Conservation (phyloP, 805 yeast species). For the Suhomyces prunicola region DNA sequence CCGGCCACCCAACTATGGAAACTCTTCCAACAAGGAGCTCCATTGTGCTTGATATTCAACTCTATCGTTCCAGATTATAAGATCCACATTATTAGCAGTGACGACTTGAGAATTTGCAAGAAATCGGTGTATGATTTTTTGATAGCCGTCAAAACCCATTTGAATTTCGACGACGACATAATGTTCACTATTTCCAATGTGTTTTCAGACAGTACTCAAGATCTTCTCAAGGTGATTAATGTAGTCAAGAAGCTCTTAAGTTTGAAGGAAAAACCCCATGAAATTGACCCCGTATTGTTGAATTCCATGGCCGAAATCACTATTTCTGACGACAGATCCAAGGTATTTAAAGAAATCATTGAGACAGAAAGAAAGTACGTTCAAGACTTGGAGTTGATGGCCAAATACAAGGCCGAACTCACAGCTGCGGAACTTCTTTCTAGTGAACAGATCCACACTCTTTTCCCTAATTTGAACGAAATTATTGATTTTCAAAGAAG, state of each 20-base stretch:
- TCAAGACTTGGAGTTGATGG: constrained; percentile 78
- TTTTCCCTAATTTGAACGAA: constrained; percentile 82
- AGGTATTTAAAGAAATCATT: constrained; percentile 78
- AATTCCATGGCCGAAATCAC: constrained; percentile 19
- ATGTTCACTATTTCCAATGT: constrained; percentile 89
- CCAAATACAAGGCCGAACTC: constrained; percentile 65
- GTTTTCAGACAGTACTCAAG: constrained; percentile 77
- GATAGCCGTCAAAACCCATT: constrained; percentile 74
- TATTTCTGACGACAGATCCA: constrained; percentile 59
- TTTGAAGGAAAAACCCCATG: constrained; percentile 1
- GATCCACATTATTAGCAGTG: constrained; percentile 64
- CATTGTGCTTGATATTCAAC: constrained; percentile 83
- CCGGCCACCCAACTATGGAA: constrained; percentile 92
- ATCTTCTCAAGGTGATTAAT: constrained; percentile 66
- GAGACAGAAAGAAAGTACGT: constrained; percentile 92
- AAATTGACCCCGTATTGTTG: constrained; percentile 3
- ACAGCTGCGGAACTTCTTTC: constrained; percentile 63
- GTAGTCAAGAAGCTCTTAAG: constrained; percentile 61
- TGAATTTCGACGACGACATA: constrained; percentile 73
- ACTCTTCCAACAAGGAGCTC: constrained; percentile 87
- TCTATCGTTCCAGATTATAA: constrained; percentile 52
- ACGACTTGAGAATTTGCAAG: constrained; percentile 81
- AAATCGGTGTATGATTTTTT: constrained; percentile 87
- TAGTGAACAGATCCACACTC: constrained; percentile 71
- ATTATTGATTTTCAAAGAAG: constrained; percentile 91